Base-by-base conservation (phyloP, 2,329 filamentous ascomycete species). In the Penicillium sp. region DNA sequence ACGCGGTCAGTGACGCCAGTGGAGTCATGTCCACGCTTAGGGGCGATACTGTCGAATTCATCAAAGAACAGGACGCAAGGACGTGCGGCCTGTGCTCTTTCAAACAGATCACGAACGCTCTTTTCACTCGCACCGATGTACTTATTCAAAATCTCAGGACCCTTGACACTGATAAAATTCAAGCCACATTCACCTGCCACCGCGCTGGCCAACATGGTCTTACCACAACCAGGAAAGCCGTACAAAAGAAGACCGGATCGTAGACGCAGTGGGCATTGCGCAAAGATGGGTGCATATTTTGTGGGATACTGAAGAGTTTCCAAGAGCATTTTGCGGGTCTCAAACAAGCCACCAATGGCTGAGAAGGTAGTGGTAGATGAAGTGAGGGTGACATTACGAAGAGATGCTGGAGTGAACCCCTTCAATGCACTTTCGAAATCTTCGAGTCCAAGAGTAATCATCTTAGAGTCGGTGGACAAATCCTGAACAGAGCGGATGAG, bases 51-150 rank as follows among this genome's bases (percentile, higher is more conserved):
- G 77, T 99, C 95, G 70, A 99, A 99, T 74, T 99, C 95, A 71
- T 99, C 95, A 71, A 99, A 99, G 82, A 99, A 99, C 9, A 99
- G 81, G 4, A 99, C 91, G 67, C 95, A 98, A 0, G 96, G 96
- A 58, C 89, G 87, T 4, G 95, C 95, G 3, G 95, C 93, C 53
- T 77, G 88, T 0, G 95, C 95, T 43, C 95, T 86, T 71, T 96
- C 93, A 69, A 99, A 99, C 1, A 99, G 81, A 73, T 99, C 95
- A 43, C 96, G 88, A 7, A 99, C 93, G 59, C 88, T 92, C 81
- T 99, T 99, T 70, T 99, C 95, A 27, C 91, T 96, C 0, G 95
- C 95, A 70, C 95, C 95, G 58, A 99, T 99, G 74, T 99, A 99
- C 77, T 99, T 99, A 81, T 99, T 99, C 54, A 99, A 79, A 58